phyloP scores from a whole-genome alignment of 192 early-diverging fungal species.

The Backusella psychrophila region DNA sequence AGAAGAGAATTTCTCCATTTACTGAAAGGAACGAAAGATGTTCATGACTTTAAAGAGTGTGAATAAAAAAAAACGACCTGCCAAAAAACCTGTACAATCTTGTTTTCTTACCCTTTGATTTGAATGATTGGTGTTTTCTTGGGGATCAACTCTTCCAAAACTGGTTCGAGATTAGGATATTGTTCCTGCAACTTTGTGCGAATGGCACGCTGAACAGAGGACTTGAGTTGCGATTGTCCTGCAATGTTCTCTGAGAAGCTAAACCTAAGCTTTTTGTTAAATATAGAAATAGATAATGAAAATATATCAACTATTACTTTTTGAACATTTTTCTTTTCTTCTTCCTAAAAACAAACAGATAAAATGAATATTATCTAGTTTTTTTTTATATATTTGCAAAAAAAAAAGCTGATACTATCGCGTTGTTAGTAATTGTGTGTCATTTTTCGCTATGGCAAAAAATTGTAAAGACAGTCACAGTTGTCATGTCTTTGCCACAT shows the following conservation, averaged over 20 bases:
- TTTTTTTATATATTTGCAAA: neutral
- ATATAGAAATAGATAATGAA: neutral
- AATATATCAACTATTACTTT: conserved; percentile 13
- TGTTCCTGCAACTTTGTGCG: conserved; percentile 83
- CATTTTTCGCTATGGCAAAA: neutral
- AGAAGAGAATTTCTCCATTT: conserved; percentile 85
- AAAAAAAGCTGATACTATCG: neutral
- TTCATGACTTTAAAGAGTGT: conserved; percentile 63
- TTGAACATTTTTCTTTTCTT: conserved; percentile 16
- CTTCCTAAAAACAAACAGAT: neutral
- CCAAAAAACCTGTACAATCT: neutral
- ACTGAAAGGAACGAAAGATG: conserved; percentile 83
- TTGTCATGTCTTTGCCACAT: neutral
- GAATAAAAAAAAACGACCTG: neutral
- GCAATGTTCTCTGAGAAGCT: conserved; percentile 75
- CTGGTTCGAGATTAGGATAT: conserved; percentile 81
- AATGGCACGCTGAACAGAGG: conserved; percentile 85
- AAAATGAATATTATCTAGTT: neutral
- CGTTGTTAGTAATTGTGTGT: neutral
- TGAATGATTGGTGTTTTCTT: conserved; percentile 88
- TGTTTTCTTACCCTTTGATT: conserved; percentile 74
- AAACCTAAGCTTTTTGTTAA: conserved; percentile 47
- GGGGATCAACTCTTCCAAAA: conserved; percentile 94
- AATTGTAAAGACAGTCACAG: neutral
- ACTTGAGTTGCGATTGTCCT: conserved; percentile 87